Conservation (phyloP, 2,329 filamentous ascomycete genomes). For the Pseudocercospora eumusae region DNA sequence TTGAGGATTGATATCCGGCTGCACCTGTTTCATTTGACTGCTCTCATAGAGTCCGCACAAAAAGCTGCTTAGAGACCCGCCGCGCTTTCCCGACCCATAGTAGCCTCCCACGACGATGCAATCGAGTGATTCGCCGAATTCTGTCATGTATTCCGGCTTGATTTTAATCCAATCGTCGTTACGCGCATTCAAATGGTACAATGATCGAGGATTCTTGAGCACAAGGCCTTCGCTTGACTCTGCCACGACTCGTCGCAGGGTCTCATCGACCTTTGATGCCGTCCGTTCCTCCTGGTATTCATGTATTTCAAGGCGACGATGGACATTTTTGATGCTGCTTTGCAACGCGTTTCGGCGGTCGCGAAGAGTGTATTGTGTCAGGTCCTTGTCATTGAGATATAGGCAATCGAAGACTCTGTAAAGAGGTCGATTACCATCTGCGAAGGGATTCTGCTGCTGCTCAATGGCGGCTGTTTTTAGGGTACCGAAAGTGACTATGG, state of each 20-base stretch:
- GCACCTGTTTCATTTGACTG: background rate
- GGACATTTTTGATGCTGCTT: slow-evolving; percentile 67
- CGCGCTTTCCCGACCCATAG: slow-evolving; percentile 82
- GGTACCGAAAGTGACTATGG: slow-evolving; percentile 85
- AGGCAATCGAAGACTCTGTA: slow-evolving; percentile 90
- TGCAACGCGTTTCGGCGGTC: slow-evolving; percentile 77
- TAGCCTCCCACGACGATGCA: slow-evolving; percentile 89
- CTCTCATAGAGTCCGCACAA: slow-evolving; percentile 69
- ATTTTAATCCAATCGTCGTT: slow-evolving; percentile 99
- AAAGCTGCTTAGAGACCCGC: slow-evolving; percentile 80
- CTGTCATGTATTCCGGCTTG: slow-evolving; percentile 97
- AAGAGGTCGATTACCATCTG: slow-evolving; percentile 69
- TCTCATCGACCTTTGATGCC: slow-evolving; percentile 72
- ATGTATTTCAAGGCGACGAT: slow-evolving; percentile 82
- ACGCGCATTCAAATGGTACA: slow-evolving; percentile 82
- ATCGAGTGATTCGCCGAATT: slow-evolving; percentile 91
- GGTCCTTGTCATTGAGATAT: slow-evolving; percentile 75
- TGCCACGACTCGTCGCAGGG: slow-evolving; percentile 78
- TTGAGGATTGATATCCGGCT: slow-evolving; percentile 55
- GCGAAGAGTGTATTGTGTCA: slow-evolving; percentile 80
- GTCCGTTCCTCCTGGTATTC: slow-evolving; percentile 65
- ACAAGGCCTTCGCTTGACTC: slow-evolving; percentile 88
- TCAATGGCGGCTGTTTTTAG: slow-evolving; percentile 86
- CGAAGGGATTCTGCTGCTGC: slow-evolving; percentile 72
- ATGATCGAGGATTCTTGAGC: slow-evolving; percentile 86